Percentiles rank a stretch among this genome's conserved stretches.
phyloP scores from a whole-genome alignment of 2,329 filamentous ascomycete genomes.

The Pseudonectria foliicola region DNA sequence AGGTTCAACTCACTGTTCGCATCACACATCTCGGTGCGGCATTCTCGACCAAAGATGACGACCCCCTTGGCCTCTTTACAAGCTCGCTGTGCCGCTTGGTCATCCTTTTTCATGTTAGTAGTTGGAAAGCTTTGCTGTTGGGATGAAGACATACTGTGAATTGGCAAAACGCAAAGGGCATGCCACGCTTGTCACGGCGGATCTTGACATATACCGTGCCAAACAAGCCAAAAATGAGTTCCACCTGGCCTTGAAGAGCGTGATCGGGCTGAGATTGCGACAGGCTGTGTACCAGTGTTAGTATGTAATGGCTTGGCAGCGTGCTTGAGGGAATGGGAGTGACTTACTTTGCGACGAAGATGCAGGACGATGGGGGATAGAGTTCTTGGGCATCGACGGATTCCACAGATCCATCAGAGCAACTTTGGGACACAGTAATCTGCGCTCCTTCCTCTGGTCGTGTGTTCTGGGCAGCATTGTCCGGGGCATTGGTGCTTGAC shows the following conservation, averaged over 20 bases:
- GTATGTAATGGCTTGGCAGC: neutral
- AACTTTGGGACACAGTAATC: too few species aligned
- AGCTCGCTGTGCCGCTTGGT: constrained; percentile 42
- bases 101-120: constrained; percentile 33
- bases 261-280: constrained; percentile 42
- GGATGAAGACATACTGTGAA: constrained; percentile 43
- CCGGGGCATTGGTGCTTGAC: too few species aligned
- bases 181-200: constrained; percentile 46
- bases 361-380: constrained; percentile 49
- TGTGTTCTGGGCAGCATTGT: too few species aligned
- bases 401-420: neutral
- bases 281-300: constrained; percentile 34
- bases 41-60: constrained; percentile 47
- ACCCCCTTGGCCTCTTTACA: constrained; percentile 39
- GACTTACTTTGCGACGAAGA: constrained; percentile 61
- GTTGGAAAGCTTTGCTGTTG: neutral
- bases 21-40: constrained; percentile 53
- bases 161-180: constrained; percentile 60
- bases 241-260: constrained; percentile 46
- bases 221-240: constrained; percentile 43
- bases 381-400: constrained; percentile 42
- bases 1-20: constrained; percentile 44
- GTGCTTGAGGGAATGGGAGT: neutral
- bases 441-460: too few species aligned
- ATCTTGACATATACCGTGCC: constrained; percentile 58